phyloP scores from a whole-genome alignment of 1,284 basidiomycete genomes.

The Pseudozyma tsukubaensis region DNA sequence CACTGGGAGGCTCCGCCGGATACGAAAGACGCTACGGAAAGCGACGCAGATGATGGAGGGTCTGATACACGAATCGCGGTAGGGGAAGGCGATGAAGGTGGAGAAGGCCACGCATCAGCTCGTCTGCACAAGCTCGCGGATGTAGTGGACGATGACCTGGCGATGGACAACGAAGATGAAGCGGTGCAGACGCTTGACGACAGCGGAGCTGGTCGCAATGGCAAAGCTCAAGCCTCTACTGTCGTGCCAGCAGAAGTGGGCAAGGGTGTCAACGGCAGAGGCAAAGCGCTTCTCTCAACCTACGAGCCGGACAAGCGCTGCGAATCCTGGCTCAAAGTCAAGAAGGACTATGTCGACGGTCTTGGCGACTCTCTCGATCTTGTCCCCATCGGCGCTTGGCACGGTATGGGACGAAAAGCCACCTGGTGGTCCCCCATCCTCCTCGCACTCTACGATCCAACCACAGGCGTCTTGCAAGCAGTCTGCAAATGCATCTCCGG shows the following conservation, averaged over 20 bases:
- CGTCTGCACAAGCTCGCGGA: slow-evolving; percentile 57
- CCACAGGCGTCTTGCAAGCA: slow-evolving; percentile 76
- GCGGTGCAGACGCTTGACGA: slow-evolving; percentile 27
- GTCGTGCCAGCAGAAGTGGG: slow-evolving; percentile 19
- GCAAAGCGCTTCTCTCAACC: slow-evolving; percentile 83
- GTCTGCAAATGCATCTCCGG: slow-evolving; percentile 73
- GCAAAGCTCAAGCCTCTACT: background rate
- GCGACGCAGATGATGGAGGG: slow-evolving; percentile 10
- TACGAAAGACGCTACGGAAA: slow-evolving; percentile 56
- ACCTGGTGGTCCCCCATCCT: slow-evolving; percentile 93
- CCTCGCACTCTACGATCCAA: slow-evolving; percentile 80
- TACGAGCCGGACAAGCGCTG: slow-evolving; percentile 79
- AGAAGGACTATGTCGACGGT: slow-evolving; percentile 80
- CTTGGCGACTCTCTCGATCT: slow-evolving; percentile 71
- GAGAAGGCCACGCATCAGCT: slow-evolving; percentile 46
- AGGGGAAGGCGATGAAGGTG: slow-evolving; percentile 3
- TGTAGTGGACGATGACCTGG: slow-evolving; percentile 56
- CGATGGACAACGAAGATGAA: slow-evolving; percentile 54
- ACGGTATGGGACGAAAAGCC: slow-evolving; percentile 91
- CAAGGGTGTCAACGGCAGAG: slow-evolving; percentile 67
- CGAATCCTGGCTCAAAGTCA: slow-evolving; percentile 71
- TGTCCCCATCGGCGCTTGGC: slow-evolving; percentile 75
- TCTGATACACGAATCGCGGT: background rate
- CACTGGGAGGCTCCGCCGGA: slow-evolving; percentile 58
- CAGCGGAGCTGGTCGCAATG: slow-evolving; percentile 1